phyloP scores from a whole-genome alignment of 805 yeast species.

The Tetrapisispora arboricola region DNA sequence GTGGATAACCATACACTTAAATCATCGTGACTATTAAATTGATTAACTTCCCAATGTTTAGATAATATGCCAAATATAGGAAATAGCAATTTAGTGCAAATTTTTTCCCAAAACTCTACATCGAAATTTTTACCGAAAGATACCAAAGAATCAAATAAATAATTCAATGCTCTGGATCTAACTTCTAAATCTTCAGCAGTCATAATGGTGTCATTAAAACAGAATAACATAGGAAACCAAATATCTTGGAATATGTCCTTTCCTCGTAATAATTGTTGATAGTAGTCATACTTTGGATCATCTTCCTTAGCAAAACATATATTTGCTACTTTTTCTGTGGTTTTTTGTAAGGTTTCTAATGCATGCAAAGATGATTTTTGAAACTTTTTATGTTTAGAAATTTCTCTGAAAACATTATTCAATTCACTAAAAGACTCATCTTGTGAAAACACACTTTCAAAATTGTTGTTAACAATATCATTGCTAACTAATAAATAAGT shows the following conservation, averaged over 20 bases:
- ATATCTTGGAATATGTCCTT: constrained; percentile 41
- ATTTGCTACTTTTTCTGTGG: constrained; percentile 50
- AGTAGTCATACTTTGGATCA: constrained; percentile 11
- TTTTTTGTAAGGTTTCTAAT: constrained; percentile 56
- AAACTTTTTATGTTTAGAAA: constrained; percentile 74
- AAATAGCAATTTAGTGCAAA: constrained; percentile 69
- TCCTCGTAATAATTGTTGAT: constrained; percentile 22
- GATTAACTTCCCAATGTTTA: constrained; percentile 61
- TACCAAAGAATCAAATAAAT: constrained; percentile 69
- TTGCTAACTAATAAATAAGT: constrained; percentile 51
- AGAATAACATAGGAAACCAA: constrained; percentile 81
- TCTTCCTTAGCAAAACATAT: constrained; percentile 25
- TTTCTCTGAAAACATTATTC: constrained; percentile 64
- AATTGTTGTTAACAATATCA: constrained; percentile 50
- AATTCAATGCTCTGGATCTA: constrained; percentile 76
- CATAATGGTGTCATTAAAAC: constrained; percentile 85
- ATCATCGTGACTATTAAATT: constrained; percentile 66
- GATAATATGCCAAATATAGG: constrained; percentile 82
- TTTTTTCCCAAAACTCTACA: constrained; percentile 67
- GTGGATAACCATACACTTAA: constrained; percentile 94
- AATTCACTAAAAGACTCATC: constrained; percentile 54
- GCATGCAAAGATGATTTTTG: constrained; percentile 77
- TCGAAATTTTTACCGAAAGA: constrained; percentile 72
- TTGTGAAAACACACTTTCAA: constrained; percentile 54
- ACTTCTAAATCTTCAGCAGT: constrained; percentile 91